phyloP scores from a whole-genome alignment of 2,329 filamentous ascomycete genomes.

The Furcasterigmium furcatum region DNA sequence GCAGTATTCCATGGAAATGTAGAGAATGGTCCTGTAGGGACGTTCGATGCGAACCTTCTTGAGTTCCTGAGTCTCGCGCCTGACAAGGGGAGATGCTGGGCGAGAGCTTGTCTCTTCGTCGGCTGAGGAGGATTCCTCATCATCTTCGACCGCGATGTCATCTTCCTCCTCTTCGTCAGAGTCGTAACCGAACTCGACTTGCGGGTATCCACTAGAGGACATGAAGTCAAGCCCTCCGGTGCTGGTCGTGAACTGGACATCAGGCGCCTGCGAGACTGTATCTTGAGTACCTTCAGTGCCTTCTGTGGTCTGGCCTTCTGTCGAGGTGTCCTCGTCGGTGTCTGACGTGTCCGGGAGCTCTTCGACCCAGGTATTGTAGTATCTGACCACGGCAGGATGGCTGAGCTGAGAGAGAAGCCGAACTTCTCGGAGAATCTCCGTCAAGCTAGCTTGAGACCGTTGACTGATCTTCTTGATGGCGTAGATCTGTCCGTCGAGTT shows the following conservation, averaged over 20 bases:
- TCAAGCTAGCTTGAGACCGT: constrained; percentile 72
- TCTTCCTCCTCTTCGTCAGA: constrained; percentile 35
- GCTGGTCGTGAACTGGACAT: constrained; percentile 56
- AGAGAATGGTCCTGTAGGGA: constrained; percentile 70
- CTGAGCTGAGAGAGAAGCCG: constrained; percentile 88
- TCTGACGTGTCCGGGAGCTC: constrained; percentile 54
- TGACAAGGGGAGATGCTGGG: neutral
- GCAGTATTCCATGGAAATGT: constrained; percentile 99
- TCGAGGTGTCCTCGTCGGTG: constrained; percentile 19
- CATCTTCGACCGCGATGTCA: constrained; percentile 30
- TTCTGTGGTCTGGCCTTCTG: constrained; percentile 54
- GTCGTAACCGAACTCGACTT: constrained; percentile 75
- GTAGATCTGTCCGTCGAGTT: constrained; percentile 85
- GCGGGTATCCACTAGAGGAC: constrained; percentile 75
- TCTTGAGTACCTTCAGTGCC: constrained; percentile 33
- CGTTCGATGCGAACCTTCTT: constrained; percentile 33
- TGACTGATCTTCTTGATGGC: constrained; percentile 96
- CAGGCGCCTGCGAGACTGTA: constrained; percentile 36
- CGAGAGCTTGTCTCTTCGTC: neutral
- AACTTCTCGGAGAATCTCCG: constrained; percentile 81
- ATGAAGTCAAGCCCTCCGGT: constrained; percentile 91
- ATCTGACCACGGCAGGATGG: constrained; percentile 81
- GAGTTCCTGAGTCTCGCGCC: constrained; percentile 10
- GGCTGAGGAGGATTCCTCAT: constrained; percentile 32
- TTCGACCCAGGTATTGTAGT: constrained; percentile 95